These are phyloP conservation scores for Leptographium flavum DNA, from an alignment of 2,329 filamentous ascomycete genomes.

Conservation along the genomic window DNA sequence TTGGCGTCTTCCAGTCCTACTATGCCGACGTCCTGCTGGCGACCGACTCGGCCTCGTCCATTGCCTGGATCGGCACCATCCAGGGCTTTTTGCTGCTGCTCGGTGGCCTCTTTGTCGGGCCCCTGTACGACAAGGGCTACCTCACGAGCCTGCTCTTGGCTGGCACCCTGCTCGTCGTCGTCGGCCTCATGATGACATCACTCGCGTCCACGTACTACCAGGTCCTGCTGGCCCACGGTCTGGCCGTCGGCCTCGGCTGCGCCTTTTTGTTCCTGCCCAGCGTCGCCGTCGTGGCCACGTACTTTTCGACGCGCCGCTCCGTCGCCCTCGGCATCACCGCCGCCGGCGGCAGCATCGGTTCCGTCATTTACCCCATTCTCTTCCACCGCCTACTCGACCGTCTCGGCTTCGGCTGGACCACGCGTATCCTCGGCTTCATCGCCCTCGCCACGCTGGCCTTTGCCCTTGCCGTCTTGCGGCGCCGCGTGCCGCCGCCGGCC, in stretches of 20 bases:
- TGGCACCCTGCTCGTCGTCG: conserved; percentile 21
- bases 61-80: conserved; percentile 32
- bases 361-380: conserved; percentile 14
- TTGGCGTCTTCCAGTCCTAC: conserved; percentile 41
- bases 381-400: conserved; percentile 8
- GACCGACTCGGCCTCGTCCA: conserved; percentile 16
- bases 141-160: conserved; percentile 21
- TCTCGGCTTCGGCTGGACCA: conserved; percentile 14
- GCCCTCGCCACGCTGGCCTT: background rate
- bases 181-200: conserved; percentile 30
- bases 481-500: background rate
- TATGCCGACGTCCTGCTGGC: conserved; percentile 25
- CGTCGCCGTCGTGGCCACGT: conserved; percentile 23
- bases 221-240: conserved; percentile 22
- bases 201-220: conserved; percentile 30
- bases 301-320: conserved; percentile 10
- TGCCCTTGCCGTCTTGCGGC: background rate
- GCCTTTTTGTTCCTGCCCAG: conserved; percentile 21
- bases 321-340: conserved; percentile 15
- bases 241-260: conserved; percentile 23
- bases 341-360: conserved; percentile 11
- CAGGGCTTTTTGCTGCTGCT: conserved; percentile 30
- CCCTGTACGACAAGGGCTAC: conserved; percentile 31
- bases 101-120: conserved; percentile 26
- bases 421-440: conserved; percentile 13